Percentiles rank a stretch among this genome's conserved stretches.
Evolutionary conservation across 1,284 basidiomycete species (phyloP).

Genomic region (Meripilus lineatus): DNA sequence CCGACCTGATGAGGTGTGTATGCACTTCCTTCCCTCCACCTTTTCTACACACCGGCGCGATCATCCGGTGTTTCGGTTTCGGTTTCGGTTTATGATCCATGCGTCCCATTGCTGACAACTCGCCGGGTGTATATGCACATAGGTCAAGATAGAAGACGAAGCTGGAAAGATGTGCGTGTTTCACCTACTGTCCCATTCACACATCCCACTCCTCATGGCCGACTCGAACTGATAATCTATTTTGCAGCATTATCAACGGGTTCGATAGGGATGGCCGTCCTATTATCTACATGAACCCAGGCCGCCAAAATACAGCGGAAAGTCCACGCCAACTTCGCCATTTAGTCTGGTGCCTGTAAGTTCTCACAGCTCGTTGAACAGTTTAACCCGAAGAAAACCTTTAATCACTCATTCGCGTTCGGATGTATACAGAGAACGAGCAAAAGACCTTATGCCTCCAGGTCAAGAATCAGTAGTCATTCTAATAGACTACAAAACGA

Average conservation of each 20-base stretch:
- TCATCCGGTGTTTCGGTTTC: too few species aligned
- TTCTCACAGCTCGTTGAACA: constrained; percentile 15
- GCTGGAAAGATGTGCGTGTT: constrained; percentile 80
- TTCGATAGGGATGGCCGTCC: constrained; percentile 82
- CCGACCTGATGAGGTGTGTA: constrained; percentile 63
- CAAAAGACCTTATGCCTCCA: constrained; percentile 80
- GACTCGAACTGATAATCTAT: too few species aligned
- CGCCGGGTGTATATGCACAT: too few species aligned
- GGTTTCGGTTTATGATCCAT: too few species aligned
- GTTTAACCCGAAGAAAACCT: neutral
- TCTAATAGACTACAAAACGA: constrained; percentile 80
- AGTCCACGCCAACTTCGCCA: constrained; percentile 76
- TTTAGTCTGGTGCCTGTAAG: constrained; percentile 80
- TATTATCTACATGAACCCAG: constrained; percentile 81
- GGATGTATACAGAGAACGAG: constrained; percentile 58
- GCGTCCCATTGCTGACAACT: too few species aligned
- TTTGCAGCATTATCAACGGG: constrained; percentile 66
- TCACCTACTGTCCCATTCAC: neutral
- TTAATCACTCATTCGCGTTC: neutral
- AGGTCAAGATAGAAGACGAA: constrained; percentile 70
- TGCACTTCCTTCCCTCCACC: neutral
- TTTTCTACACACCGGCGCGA: neutral
- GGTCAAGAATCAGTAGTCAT: constrained; percentile 80
- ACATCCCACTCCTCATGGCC: neutral
- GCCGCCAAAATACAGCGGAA: constrained; percentile 75